These are phyloP conservation scores for Ustilago lituana DNA, from an alignment of 1,284 basidiomycete genomes.

Conservation along the genomic window DNA sequence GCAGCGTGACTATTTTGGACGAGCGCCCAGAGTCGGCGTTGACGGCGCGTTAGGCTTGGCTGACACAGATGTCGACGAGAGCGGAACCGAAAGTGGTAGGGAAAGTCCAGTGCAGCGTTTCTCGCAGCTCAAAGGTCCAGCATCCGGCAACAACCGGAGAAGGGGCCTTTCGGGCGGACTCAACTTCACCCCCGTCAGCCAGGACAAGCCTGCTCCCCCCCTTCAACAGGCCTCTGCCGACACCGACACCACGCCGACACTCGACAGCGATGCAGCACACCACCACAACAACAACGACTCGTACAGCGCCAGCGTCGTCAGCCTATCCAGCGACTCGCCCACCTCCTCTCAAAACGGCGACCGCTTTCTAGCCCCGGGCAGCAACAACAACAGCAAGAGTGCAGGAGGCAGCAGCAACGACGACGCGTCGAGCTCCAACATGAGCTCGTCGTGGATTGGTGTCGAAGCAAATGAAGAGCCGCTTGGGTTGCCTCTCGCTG, in stretches of 20 bases:
- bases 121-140: constrained; percentile 1
- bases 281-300: background rate
- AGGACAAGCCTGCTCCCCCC: background rate
- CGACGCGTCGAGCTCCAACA: constrained; percentile 14
- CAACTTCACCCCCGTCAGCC: constrained; percentile 44
- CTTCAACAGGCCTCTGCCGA: background rate
- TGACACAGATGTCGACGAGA: constrained; percentile 55
- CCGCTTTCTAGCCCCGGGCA: background rate
- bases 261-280: too few relatives aligned
- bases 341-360: constrained; percentile 15
- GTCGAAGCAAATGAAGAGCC: constrained; percentile 14
- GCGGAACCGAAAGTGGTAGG: constrained; percentile 52
- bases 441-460: constrained; percentile 50
- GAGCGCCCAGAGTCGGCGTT: constrained; percentile 47
- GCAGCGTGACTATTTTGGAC: constrained; percentile 35
- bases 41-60: constrained; percentile 54
- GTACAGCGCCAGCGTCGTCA: constrained; percentile 27
- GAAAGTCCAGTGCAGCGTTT: constrained; percentile 37
- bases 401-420: constrained; percentile 3
- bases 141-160: background rate
- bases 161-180: constrained; percentile 36
- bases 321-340: constrained; percentile 27
- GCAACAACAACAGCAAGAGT: background rate
- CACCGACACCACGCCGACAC: background rate
- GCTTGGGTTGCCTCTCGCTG: background rate